These are phyloP conservation scores for Ceratocystis colombiana DNA, from an alignment of 2,329 filamentous ascomycete genomes.

Conservation along the genomic window DNA sequence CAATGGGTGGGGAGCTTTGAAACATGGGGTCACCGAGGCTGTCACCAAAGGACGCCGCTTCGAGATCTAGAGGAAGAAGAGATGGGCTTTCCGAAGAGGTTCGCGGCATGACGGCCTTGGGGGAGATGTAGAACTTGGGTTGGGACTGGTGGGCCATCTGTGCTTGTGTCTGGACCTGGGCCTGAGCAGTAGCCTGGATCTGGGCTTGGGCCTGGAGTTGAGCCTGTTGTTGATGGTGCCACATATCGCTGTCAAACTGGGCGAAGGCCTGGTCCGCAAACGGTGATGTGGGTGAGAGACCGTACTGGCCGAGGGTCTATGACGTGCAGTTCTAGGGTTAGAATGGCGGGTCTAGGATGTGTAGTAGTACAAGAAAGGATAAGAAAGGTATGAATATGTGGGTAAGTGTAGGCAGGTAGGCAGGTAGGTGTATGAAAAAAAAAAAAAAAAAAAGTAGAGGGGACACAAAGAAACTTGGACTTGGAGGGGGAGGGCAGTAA, in stretches of 20 bases:
- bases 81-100: conserved; percentile 20
- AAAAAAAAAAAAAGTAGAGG: neutral
- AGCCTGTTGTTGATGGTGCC: conserved; percentile 12
- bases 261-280: conserved; percentile 17
- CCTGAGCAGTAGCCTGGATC: neutral
- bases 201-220: neutral
- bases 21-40: conserved; percentile 18
- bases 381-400: neutral
- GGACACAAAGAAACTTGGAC: too few relatives aligned
- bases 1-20: conserved; percentile 20
- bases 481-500: too few relatives aligned
- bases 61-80: conserved; percentile 20
- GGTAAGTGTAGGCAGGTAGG: too few relatives aligned
- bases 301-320: conserved; percentile 6
- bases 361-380: neutral
- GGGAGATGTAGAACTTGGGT: conserved; percentile 22
- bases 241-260: conserved; percentile 19
- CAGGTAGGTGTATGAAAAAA: neutral
- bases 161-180: neutral
- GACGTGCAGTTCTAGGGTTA: neutral
- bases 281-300: conserved; percentile 18
- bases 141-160: neutral
- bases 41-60: conserved; percentile 14
- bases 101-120: conserved; percentile 23
- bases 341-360: neutral